Base-by-base conservation (phyloP, 768 basidiomycete species). In the Phaeotremella skinneri region DNA sequence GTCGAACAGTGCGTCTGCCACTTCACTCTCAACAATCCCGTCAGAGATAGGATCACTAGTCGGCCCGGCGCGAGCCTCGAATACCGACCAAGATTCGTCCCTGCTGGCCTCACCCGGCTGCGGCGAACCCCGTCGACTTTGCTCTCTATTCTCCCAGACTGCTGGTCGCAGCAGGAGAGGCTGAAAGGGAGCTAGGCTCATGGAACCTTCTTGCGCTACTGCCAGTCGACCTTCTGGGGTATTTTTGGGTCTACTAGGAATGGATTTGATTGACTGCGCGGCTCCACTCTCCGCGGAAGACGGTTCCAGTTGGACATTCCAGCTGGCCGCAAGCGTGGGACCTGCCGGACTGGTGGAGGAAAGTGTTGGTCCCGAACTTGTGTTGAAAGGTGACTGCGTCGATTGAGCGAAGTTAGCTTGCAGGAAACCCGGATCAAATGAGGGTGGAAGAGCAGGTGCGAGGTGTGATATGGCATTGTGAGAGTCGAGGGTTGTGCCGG, bases 81-180 rank as follows among this genome's bases (percentile, higher is more conserved):
- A 58, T 2, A 42, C 48, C 4, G 27, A 42, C 61, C 53, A 53
- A 14, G 17, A 16, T 21, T 56, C 62, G 34, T 59, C 62, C 50
- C 55, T 25, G 37, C 54, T 56, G 26, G 50, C 41, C 3, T 27
- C 43, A 17, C 55, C 58, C 2, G 61, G 54, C 47, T 59, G 34
- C 4, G 61, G 64, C 7, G 54, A 56, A 23, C 56, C 45, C 37
- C 55, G n/a, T 21, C 63, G 25, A 21, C 54, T 56, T 34, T 61
- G 59, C 37, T 67, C 65, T 17, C 55, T 20, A 31, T 67, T 67
- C 23, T 67, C 65, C 65, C 65, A 67, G 5, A 63, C 20, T 1
- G 42, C 54, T 2, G 65, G 65, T 17, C 49, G 52, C 26, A 50
- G 56, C 2, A 48, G 42, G 16, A 63, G 32, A 16, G 65, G 49